Base-by-base conservation (phyloP, 129 eudicot genomes). In the Flaveria linearis region DNA sequence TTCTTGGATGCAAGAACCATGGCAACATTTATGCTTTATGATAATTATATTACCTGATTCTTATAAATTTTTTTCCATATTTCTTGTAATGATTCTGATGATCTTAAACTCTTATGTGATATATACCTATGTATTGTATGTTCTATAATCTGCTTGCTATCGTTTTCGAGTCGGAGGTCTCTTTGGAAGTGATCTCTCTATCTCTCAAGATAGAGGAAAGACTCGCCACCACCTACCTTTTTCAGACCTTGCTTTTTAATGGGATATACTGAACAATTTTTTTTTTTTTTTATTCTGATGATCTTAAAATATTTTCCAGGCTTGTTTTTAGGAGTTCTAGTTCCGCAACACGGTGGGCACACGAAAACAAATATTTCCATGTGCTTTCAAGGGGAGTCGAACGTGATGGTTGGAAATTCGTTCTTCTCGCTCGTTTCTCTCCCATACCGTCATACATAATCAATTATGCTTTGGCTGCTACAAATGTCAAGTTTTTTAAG, bases 381-480 rank as follows among this genome's bases (percentile, higher is more conserved):
- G 67, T 93, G 56, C 91, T 93, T 55, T 84, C 92, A 26, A 86
- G 72, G 76, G 98, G 98, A 47, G 97, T 93, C 25, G 97, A 87
- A 86, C 84, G 86, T 58, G 98, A 93, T 55, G 98, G 98, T 26
- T 93, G 98, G 98, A 85, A 71, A 82, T 93, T 93, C 73, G 98
- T 93, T 74, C 96, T 93, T 53, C 89, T 93, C 43, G 97, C 98
- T 50, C 97, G 98, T 18, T 93, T 93, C 80, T 93, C 98, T 72
- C 98, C 98, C 23, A 82, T 91, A 58, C 98, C 98, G 16, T 93
- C 98, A 45, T 93, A 93, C 73, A 81, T 93, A 69, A 93, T 93
- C 64, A 93, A 93, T 62, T 93, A 93, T 58, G 98, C 89, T 25
- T 78, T 93, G 68, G 96, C 98, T 81, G 98, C 98, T 9, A 93